Evolutionary conservation across 2,329 filamentous ascomycete genomes (phyloP), one percentile per base, ranked within the genome.

Genomic region (Claviceps sp.): DNA sequence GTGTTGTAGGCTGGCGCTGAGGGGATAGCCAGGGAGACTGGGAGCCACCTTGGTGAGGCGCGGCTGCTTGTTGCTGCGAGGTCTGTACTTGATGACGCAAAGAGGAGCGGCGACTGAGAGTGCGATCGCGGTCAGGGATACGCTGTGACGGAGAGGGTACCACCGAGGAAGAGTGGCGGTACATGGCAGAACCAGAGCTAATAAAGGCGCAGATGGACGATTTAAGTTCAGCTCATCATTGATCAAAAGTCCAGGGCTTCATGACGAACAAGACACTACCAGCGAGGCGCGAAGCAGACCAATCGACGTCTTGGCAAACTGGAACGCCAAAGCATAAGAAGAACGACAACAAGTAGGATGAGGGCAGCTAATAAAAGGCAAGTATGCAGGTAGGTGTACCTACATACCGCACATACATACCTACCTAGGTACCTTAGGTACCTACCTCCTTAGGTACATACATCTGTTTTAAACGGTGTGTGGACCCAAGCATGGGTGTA

Each of bases 121-220:
- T 41, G 52, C 22, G 26, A 43, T 50, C 30, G 51, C 56, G 54
- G 56, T 50, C 56, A 54, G 54, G 43, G 55, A 54, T 58, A 57
- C 49, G 54, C 24, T 20, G 51, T 42, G 47, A 48, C 43, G 43
- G 34, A 24, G 49, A 47, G 51, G 60, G 60, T 46, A 56, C 49
- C 34, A 55, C 56, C 34, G 58, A 56, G 47, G 54, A 48, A 50
- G 59, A 49, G 20, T 41, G 59, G 34, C 57, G 58, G 57, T 66
- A 62, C 64, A 66, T 66, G 62, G 60, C 59, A 59, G 59, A 59
- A 58, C 55, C 56, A 58, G 60, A 60, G 60, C 49, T 52, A 54
- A 40, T 24, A 48, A 47, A 44, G 47, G 26, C 36, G 52, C 37
- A 48, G 49, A 47, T 30, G 24, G 49, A 51, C 20, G 30, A 4